Percentiles rank a stretch among this genome's conserved stretches.
phyloP scores from a whole-genome alignment of 345 rosid species.

The Syzygium grande region DNA sequence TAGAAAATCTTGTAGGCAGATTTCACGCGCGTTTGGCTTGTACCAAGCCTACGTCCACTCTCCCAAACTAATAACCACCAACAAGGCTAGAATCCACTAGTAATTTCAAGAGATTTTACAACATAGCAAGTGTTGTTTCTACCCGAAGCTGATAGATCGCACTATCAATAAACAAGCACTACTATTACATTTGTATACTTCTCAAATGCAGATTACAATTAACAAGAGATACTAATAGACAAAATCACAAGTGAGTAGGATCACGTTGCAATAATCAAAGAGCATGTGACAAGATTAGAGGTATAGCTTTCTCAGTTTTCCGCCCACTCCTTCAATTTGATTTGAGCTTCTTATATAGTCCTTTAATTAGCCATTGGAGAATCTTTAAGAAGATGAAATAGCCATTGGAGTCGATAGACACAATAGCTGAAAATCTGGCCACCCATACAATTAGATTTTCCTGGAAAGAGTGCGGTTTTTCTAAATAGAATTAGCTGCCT shows the following conservation, averaged over 20 bases:
- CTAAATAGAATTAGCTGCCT: background rate
- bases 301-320: background rate
- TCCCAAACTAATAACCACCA: background rate
- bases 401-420: background rate
- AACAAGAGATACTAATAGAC: background rate
- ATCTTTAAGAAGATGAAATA: background rate
- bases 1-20: background rate
- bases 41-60: background rate
- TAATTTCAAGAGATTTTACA: accelerated
- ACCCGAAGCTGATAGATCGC: accelerated
- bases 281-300: background rate
- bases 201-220: background rate
- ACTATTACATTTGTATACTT: background rate
- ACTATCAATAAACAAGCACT: background rate
- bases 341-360: background rate
- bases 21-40: background rate
- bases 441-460: background rate
- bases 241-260: background rate
- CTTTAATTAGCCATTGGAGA: background rate
- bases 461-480: background rate
- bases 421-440: background rate
- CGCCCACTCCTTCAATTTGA: background rate
- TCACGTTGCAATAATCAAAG: accelerated
- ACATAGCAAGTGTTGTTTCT: background rate
- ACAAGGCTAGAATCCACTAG: background rate